Evolutionary conservation across 495 filamentous ascomycete genomes (phyloP).

Genomic region (Lophium mytilinum): DNA sequence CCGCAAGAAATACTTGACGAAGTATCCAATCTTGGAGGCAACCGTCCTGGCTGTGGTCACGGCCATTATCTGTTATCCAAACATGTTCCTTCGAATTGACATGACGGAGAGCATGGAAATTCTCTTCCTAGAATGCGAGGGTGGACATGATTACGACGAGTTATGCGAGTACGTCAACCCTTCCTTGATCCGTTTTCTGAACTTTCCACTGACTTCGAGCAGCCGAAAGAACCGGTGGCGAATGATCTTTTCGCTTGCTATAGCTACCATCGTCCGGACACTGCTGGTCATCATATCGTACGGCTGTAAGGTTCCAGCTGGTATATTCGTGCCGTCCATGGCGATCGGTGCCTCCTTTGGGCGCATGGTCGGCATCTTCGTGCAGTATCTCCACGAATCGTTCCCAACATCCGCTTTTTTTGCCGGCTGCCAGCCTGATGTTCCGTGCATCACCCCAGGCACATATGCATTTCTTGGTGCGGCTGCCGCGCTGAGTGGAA

Average conservation of each 20-base stretch:
- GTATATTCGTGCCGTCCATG: constrained; percentile 98
- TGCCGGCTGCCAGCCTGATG: constrained; percentile 75
- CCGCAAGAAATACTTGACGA: constrained; percentile 82
- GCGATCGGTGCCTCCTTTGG: constrained; percentile 93
- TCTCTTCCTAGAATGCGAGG: constrained; percentile 90
- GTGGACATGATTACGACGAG: constrained; percentile 81
- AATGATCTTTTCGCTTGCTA: constrained; percentile 69
- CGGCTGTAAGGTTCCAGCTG: constrained; percentile 94
- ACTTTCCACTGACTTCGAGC: neutral
- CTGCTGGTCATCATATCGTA: constrained; percentile 94
- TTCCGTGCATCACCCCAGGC: constrained; percentile 93
- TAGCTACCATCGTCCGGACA: constrained; percentile 73
- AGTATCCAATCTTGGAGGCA: constrained; percentile 82
- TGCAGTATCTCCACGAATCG: constrained; percentile 79
- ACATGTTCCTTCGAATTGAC: constrained; percentile 91
- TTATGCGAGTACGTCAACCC: constrained; percentile 63
- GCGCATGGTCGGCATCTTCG: constrained; percentile 85
- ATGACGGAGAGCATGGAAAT: constrained; percentile 99
- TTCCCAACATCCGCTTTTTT: constrained; percentile 79
- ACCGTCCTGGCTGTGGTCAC: constrained; percentile 75
- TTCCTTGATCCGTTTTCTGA: neutral
- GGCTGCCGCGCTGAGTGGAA: constrained; percentile 89
- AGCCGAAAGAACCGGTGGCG: constrained; percentile 58
- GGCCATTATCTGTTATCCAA: constrained; percentile 88
- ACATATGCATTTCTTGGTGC: constrained; percentile 95